These are phyloP conservation scores for Candida succiphila DNA, from an alignment of 805 yeast genomes.

Conservation along the genomic window DNA sequence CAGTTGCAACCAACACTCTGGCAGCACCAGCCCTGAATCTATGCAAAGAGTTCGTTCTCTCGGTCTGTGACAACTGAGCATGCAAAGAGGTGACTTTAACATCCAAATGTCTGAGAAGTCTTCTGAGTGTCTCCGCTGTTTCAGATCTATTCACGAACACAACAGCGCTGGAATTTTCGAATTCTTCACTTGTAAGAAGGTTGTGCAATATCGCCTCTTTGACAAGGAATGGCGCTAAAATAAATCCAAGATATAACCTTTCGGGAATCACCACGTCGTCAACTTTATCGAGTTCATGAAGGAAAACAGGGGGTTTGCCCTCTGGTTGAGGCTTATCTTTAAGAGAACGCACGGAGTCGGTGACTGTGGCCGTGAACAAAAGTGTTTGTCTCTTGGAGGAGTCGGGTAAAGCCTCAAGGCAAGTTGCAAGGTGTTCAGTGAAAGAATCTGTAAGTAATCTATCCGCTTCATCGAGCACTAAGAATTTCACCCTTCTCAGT, in stretches of 20 bases:
- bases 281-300: conserved; percentile 66
- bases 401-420: conserved; percentile 64
- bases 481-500: conserved; percentile 61
- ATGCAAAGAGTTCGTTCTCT: conserved; percentile 84
- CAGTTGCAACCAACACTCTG: conserved; percentile 86
- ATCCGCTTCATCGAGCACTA: conserved; percentile 96
- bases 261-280: conserved; percentile 77
- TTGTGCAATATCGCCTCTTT: conserved; percentile 81
- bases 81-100: conserved; percentile 84
- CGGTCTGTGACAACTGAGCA: conserved; percentile 89
- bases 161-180: conserved; percentile 59
- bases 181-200: conserved; percentile 51
- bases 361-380: conserved; percentile 90
- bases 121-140: conserved; percentile 80
- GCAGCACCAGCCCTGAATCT: conserved; percentile 94
- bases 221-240: conserved; percentile 78
- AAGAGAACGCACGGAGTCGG: conserved; percentile 79
- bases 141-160: conserved; percentile 86
- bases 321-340: conserved; percentile 51
- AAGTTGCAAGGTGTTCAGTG: conserved; percentile 64
- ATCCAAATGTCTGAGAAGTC: conserved; percentile 65
- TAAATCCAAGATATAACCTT: conserved; percentile 52
- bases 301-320: conserved; percentile 47
- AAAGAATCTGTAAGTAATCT: conserved; percentile 77
- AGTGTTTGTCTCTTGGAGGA: conserved; percentile 75